Evolutionary conservation across 805 yeast genomes (phyloP).

Genomic region (Kluyveromyces siamensis): DNA sequence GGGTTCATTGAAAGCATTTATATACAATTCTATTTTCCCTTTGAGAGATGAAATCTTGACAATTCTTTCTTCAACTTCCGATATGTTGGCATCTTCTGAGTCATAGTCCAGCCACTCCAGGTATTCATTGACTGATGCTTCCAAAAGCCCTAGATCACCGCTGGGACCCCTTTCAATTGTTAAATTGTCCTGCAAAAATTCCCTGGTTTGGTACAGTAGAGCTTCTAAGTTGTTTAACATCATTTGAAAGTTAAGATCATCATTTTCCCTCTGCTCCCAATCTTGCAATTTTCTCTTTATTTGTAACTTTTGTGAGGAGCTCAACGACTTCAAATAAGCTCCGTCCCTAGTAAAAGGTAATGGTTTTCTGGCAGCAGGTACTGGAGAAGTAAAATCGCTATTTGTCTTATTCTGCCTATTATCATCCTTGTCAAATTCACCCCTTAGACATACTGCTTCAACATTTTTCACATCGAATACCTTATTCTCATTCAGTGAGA

Average conservation of each 20-base stretch:
- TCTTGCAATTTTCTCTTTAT: conserved; percentile 40
- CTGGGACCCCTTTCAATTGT: conserved; percentile 32
- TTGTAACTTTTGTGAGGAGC: conserved; percentile 37
- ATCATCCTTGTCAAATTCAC: conserved; percentile 18
- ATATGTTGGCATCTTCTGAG: conserved; percentile 39
- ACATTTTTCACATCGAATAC: conserved; percentile 39
- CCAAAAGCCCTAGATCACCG: conserved; percentile 30
- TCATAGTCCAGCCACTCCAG: conserved; percentile 78
- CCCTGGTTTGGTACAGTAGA: conserved; percentile 59
- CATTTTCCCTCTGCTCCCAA: conserved; percentile 47
- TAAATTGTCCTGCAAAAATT: conserved; percentile 44
- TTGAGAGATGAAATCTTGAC: conserved; percentile 18
- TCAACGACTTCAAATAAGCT: conserved; percentile 39
- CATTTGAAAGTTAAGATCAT: conserved; percentile 45
- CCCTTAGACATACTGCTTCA: conserved; percentile 35
- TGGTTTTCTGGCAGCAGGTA: neutral
- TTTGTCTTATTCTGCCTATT: conserved; percentile 6
- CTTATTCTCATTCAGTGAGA: conserved; percentile 40
- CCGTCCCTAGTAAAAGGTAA: conserved; percentile 24
- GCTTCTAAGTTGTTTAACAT: conserved; percentile 64
- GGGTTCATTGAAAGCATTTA: conserved; percentile 38
- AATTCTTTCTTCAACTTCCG: conserved; percentile 31
- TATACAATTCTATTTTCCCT: conserved; percentile 29
- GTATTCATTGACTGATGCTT: conserved; percentile 35
- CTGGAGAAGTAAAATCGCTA: conserved; percentile 13